A percentile compares a stretch with the other conserved stretches of the same genome.
Conservation (phyloP, 345 rosid species). For the Arabidopsis thaliana region DNA sequence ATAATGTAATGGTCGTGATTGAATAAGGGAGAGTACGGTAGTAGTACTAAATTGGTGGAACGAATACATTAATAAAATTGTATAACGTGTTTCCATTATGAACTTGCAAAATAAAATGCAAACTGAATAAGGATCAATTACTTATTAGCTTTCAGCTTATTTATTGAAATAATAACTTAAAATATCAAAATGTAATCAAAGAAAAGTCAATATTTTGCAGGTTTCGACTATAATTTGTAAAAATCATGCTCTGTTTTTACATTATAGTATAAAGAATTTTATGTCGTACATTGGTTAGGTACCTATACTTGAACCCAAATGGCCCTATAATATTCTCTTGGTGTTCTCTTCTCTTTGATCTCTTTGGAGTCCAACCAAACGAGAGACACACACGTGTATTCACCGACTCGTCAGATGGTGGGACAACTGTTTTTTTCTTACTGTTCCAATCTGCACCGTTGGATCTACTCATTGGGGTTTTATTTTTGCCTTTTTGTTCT, state of each 20-base stretch:
- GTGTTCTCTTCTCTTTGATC: not conserved
- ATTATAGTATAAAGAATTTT: too few species aligned
- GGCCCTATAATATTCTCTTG: not conserved
- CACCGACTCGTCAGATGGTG: conserved; percentile 30
- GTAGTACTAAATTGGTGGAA: not conserved
- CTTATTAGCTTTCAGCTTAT: conserved; percentile 2
- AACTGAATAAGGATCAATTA: not conserved
- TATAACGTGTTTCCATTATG: conserved; percentile 9
- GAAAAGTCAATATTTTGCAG: not conserved
- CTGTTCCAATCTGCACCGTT: conserved; percentile 29
- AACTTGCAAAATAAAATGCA: not conserved
- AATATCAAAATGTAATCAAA: not conserved
- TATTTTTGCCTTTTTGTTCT: not conserved
- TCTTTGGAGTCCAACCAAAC: not conserved
- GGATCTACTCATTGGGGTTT: conserved; percentile 25
- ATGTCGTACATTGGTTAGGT: not conserved
- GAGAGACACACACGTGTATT: conserved; percentile 34
- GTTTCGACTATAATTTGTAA: not conserved
- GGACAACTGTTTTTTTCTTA: conserved; percentile 20
- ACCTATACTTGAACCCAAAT: not conserved
- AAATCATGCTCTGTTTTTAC: not conserved
- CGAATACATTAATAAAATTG: not conserved
- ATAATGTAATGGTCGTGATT: conserved; percentile 21
- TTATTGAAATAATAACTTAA: not conserved
- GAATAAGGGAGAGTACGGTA: conserved; percentile 5